Evolutionary conservation across 1,284 basidiomycete species (phyloP).

Genomic region (Pterula multifida): DNA sequence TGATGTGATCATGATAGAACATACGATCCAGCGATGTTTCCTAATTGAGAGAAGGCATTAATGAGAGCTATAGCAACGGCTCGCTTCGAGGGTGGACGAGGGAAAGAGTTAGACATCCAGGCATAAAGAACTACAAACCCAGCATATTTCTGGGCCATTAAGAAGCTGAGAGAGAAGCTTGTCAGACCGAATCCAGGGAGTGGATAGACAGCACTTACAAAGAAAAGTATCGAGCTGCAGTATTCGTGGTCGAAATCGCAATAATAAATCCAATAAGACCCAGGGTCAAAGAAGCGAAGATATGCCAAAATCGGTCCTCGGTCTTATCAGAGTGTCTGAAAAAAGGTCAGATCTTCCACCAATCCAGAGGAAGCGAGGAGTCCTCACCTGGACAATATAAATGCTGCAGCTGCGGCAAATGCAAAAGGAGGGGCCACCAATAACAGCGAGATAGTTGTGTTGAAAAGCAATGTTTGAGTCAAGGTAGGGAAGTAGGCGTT

Average conservation of each 20-base stretch:
- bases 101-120: constrained; percentile 59
- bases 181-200: no score
- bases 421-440: constrained; percentile 73
- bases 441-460: constrained; percentile 50
- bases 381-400: constrained; percentile 33
- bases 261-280: constrained; percentile 69
- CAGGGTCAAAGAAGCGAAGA: constrained; percentile 35
- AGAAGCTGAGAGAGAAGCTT: constrained; percentile 31
- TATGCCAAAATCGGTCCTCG: constrained; percentile 59
- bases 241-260: constrained; percentile 59
- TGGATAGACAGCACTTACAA: constrained; percentile 41
- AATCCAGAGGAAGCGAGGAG: background rate
- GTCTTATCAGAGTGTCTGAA: constrained; percentile 58
- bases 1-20: background rate
- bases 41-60: constrained; percentile 60
- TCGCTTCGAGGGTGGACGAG: constrained; percentile 56
- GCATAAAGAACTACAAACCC: constrained; percentile 51
- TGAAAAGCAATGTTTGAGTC: constrained; percentile 57
- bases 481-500: constrained; percentile 62
- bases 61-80: constrained; percentile 59
- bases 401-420: constrained; percentile 47
- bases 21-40: constrained; percentile 32
- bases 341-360: background rate
- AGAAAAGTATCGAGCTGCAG: constrained; percentile 55
- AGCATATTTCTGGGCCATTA: constrained; percentile 66